Conservation (phyloP, 495 filamentous ascomycete genomes). For the Hypoxylon lenormandii region DNA sequence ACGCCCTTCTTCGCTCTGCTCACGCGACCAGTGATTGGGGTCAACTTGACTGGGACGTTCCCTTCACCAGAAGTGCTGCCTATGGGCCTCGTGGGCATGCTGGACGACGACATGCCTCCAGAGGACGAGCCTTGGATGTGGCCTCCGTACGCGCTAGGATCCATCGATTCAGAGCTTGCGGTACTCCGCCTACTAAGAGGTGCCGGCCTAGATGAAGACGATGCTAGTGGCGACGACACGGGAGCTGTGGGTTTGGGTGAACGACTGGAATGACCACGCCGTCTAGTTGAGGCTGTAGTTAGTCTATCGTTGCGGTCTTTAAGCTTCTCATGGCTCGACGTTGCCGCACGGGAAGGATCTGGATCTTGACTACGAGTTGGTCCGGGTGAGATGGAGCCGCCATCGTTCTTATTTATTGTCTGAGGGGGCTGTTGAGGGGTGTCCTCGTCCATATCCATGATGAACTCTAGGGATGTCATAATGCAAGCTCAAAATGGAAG, state of each 20-base stretch:
- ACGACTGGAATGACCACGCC: conserved; percentile 44
- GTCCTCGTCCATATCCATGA: conserved; percentile 62
- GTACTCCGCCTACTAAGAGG: conserved; percentile 57
- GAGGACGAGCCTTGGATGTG: conserved; percentile 50
- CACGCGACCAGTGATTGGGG: conserved; percentile 79
- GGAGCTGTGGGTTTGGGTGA: conserved; percentile 46
- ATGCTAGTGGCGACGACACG: conserved; percentile 36
- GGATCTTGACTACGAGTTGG: conserved; percentile 56
- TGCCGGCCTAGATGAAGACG: conserved; percentile 50
- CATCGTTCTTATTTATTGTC: conserved; percentile 51
- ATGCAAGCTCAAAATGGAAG: conserved; percentile 60
- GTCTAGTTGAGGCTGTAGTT: conserved; percentile 45
- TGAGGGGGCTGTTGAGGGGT: conserved; percentile 27
- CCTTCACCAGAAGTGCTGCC: conserved; percentile 44
- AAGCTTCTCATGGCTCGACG: conserved; percentile 42
- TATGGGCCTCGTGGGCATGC: conserved; percentile 58
- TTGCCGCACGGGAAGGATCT: conserved; percentile 54
- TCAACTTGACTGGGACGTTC: conserved; percentile 66
- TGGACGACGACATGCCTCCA: conserved; percentile 48
- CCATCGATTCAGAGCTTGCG: conserved; percentile 62
- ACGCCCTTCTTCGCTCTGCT: conserved; percentile 87
- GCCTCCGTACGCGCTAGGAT: conserved; percentile 49
- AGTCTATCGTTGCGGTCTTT: conserved; percentile 47
- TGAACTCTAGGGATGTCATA: conserved; percentile 64
- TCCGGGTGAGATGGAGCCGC: conserved; percentile 47